Evolutionary conservation across 768 basidiomycete species (phyloP).

Genomic region (Amanita pallidorosea): DNA sequence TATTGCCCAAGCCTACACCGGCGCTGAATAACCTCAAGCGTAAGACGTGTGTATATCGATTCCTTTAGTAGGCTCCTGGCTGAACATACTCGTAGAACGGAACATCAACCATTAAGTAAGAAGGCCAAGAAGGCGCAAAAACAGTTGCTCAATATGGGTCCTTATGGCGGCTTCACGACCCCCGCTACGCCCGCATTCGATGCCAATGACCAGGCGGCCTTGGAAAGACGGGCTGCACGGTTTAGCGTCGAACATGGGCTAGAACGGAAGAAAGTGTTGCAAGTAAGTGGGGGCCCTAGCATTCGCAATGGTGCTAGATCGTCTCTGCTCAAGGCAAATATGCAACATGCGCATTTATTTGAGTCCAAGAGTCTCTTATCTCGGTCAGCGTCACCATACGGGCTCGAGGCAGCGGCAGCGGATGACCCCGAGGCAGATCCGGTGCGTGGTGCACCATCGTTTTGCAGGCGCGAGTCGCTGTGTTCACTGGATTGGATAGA

Average conservation of each 20-base stretch:
- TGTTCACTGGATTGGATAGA: slow-evolving; percentile 34
- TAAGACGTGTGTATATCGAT: slow-evolving; percentile 41
- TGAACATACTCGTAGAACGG: slow-evolving; percentile 21
- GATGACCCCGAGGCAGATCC: slow-evolving; percentile 70
- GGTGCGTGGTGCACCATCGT: slow-evolving; percentile 29
- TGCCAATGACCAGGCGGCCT: slow-evolving; percentile 54
- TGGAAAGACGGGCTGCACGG: slow-evolving; percentile 73
- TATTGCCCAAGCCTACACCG: slow-evolving; percentile 49
- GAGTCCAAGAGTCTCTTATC: slow-evolving; percentile 25
- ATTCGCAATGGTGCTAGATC: slow-evolving; percentile 20
- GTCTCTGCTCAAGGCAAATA: slow-evolving; percentile 32
- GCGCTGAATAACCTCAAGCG: slow-evolving; percentile 50
- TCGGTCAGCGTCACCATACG: slow-evolving; percentile 37
- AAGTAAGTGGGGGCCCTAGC: slow-evolving; percentile 18
- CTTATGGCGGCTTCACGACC: not conserved
- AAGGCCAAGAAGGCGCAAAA: slow-evolving; percentile 57
- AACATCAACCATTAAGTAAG: slow-evolving; percentile 28
- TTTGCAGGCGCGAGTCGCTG: not conserved
- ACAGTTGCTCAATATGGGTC: slow-evolving; percentile 15
- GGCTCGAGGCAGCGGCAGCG: slow-evolving; percentile 12
- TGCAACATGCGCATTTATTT: slow-evolving; percentile 44
- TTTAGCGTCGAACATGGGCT: slow-evolving; percentile 88
- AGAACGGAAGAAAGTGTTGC: slow-evolving; percentile 47
- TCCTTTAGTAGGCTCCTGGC: not conserved
- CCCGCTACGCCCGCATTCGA: slow-evolving; percentile 29